A percentile compares a stretch with the other conserved stretches of the same genome.
phyloP scores from a whole-genome alignment of 108 stramenopile genomes.

The Fistulifera solaris region DNA sequence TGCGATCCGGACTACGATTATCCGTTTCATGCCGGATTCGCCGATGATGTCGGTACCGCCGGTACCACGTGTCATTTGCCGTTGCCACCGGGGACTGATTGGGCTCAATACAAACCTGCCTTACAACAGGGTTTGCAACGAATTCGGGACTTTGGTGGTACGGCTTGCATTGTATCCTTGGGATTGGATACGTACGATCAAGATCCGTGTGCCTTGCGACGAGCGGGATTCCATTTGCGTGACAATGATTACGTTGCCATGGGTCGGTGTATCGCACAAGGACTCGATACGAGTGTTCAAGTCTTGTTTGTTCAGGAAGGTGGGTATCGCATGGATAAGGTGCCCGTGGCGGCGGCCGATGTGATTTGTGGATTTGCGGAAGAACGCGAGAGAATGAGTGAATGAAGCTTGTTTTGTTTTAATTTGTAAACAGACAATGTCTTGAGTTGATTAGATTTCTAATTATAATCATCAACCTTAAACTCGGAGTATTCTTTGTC shows the following conservation, averaged over 20 bases:
- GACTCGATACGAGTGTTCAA: slow-evolving; percentile 20
- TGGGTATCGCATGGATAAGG: slow-evolving; percentile 68
- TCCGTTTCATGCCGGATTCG: slow-evolving; percentile 74
- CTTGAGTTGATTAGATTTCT: too few species aligned
- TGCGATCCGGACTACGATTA: slow-evolving; percentile 74
- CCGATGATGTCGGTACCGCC: slow-evolving; percentile 55
- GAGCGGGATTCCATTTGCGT: slow-evolving; percentile 53
- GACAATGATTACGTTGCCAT: slow-evolving; percentile 50
- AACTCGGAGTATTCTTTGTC: too few species aligned
- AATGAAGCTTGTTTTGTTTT: too few species aligned
- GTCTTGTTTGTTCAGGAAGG: slow-evolving; percentile 67
- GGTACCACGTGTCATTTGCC: slow-evolving; percentile 61
- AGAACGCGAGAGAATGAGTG: background rate
- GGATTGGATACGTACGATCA: slow-evolving; percentile 68
- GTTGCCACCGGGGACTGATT: slow-evolving; percentile 47
- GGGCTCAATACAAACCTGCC: slow-evolving; percentile 46
- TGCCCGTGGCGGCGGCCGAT: slow-evolving; percentile 61
- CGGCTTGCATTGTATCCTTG: slow-evolving; percentile 55
- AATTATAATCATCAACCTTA: too few species aligned
- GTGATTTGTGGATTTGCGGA: slow-evolving; percentile 33
- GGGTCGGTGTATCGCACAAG: slow-evolving; percentile 38
- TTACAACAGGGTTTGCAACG: slow-evolving; percentile 38
- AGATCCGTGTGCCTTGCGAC: slow-evolving; percentile 53
- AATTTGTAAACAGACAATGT: too few species aligned
- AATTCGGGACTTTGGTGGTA: slow-evolving; percentile 33